phyloP scores from a whole-genome alignment of 2,329 filamentous ascomycete genomes.

The Rhinocladiella similis region DNA sequence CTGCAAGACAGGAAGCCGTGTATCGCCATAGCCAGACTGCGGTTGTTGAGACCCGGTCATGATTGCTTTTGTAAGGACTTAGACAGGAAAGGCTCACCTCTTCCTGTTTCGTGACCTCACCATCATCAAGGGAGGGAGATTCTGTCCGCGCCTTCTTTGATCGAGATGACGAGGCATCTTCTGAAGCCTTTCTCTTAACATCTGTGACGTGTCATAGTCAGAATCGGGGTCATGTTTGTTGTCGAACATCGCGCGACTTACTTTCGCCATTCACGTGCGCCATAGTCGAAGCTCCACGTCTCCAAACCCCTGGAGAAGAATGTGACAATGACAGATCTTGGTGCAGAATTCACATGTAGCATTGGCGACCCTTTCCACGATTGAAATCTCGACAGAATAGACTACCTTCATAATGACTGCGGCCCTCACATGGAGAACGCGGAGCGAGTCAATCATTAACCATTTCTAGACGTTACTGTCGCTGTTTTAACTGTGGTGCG shows the following conservation, averaged over 20 bases:
- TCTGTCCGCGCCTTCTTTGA: slow-evolving; percentile 52
- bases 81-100: slow-evolving; percentile 12
- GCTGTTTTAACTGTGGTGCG: neutral
- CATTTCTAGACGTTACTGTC: neutral
- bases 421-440: neutral
- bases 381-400: too few species aligned
- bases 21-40: neutral
- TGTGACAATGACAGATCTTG: too few species aligned
- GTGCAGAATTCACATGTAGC: too few species aligned
- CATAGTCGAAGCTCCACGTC: neutral
- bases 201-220: slow-evolving; percentile 1
- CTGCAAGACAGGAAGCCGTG: too few species aligned
- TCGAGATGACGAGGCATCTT: slow-evolving; percentile 46
- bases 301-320: too few species aligned
- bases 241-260: slow-evolving; percentile 7
- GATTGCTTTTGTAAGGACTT: neutral
- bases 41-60: neutral
- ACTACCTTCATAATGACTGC: too few species aligned
- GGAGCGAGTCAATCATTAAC: neutral
- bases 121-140: slow-evolving; percentile 40
- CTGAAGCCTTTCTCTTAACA: slow-evolving; percentile 52
- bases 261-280: slow-evolving; percentile 20
- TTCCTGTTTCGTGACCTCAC: slow-evolving; percentile 22
- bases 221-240: neutral
- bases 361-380: too few species aligned